phyloP scores from a whole-genome alignment of 1,284 basidiomycete species.

The Kwoniella shivajii region DNA sequence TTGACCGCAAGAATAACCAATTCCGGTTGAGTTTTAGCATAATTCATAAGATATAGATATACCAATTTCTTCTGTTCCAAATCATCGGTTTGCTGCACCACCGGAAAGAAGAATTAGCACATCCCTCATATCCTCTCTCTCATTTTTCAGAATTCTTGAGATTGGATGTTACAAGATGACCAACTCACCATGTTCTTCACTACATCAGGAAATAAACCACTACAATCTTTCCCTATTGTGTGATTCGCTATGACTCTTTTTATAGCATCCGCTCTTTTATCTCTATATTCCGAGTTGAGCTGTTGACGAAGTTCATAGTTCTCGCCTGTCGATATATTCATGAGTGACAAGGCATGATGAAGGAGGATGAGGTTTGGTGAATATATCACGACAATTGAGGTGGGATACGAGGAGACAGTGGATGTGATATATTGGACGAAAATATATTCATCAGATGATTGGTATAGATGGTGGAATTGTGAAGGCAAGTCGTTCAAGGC shows the following conservation, averaged over 20 bases:
- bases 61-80: constrained; percentile 66
- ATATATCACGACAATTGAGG: neutral
- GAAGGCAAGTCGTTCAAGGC: neutral
- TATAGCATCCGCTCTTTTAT: constrained; percentile 97
- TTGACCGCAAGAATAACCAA: constrained; percentile 97
- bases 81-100: constrained; percentile 55
- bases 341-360: neutral
- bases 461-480: neutral
- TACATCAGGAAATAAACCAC: constrained; percentile 94
- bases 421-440: neutral
- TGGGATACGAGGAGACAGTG: neutral
- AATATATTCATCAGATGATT: neutral
- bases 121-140: neutral
- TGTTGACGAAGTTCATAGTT: constrained; percentile 93
- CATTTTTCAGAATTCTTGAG: no score
- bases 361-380: neutral
- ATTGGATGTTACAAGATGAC: no score
- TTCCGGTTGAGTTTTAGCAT: constrained; percentile 97
- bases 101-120: neutral
- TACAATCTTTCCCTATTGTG: constrained; percentile 96
- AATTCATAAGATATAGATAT: constrained; percentile 98
- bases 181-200: constrained; percentile 86
- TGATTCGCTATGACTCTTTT: constrained; percentile 94
- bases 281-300: constrained; percentile 93
- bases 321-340: constrained; percentile 62